Evolutionary conservation across 768 basidiomycete genomes (phyloP).

Genomic region (Calocera viscosa): DNA sequence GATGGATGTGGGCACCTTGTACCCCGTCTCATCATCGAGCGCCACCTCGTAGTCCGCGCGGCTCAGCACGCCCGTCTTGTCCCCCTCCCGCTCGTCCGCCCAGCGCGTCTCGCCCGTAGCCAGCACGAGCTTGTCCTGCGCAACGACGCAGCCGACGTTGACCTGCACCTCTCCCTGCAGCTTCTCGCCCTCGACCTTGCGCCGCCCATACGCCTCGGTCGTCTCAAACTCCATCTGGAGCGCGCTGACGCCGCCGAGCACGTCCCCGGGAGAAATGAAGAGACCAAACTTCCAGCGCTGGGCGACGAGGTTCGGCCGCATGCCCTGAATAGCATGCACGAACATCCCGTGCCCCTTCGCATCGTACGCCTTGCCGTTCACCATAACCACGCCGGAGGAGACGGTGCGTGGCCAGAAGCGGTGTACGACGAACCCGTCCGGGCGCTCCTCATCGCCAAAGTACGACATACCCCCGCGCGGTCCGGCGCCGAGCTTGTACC

Average conservation of each 20-base stretch:
- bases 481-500: slow-evolving; percentile 85
- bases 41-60: slow-evolving; percentile 50
- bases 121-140: slow-evolving; percentile 59
- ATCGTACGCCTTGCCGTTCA: slow-evolving; percentile 46
- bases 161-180: slow-evolving; percentile 66
- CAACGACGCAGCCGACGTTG: slow-evolving; percentile 74
- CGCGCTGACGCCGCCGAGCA: slow-evolving; percentile 62
- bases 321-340: slow-evolving; percentile 93
- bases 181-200: slow-evolving; percentile 50
- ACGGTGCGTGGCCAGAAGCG: slow-evolving; percentile 73
- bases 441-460: slow-evolving; percentile 59
- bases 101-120: slow-evolving; percentile 72
- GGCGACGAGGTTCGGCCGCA: slow-evolving; percentile 90
- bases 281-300: slow-evolving; percentile 88
- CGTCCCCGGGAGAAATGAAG: slow-evolving; percentile 48
- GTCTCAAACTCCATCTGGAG: slow-evolving; percentile 96
- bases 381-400: slow-evolving; percentile 54
- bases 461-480: slow-evolving; percentile 81
- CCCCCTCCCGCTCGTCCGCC: slow-evolving; percentile 43
- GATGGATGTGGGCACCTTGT: slow-evolving; percentile 56
- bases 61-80: slow-evolving; percentile 43
- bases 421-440: slow-evolving; percentile 79
- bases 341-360: slow-evolving; percentile 68
- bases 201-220: slow-evolving; percentile 59
- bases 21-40: slow-evolving; percentile 69